These are phyloP conservation scores for Carex parvula DNA, from an alignment of 176 grass and related monocot species.

Conservation along the genomic window DNA sequence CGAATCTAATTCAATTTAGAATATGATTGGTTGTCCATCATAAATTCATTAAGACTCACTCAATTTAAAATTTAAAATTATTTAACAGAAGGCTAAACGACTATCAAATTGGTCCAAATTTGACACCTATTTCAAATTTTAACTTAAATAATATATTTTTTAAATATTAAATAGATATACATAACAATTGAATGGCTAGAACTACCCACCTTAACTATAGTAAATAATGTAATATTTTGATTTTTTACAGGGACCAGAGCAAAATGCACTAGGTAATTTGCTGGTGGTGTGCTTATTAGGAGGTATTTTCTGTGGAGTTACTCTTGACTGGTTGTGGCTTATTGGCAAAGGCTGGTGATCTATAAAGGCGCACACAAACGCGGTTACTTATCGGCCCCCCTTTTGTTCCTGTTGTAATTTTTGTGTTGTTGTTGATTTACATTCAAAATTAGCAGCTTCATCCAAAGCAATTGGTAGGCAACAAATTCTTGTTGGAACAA, in stretches of 20 bases:
- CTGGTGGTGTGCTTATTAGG: constrained; percentile 44
- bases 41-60: no score
- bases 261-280: constrained; percentile 73
- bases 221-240: background rate
- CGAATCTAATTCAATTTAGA: no score
- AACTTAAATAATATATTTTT: no score
- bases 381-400: background rate
- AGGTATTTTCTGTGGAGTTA: constrained; percentile 48
- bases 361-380: background rate
- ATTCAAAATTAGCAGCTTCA: background rate
- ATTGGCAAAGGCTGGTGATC: constrained; percentile 78
- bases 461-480: background rate
- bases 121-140: no score
- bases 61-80: no score
- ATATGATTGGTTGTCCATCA: no score
- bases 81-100: no score
- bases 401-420: background rate
- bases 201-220: background rate
- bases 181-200: no score
- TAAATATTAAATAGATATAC: no score
- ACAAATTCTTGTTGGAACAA: no score
- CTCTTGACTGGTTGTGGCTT: constrained; percentile 60
- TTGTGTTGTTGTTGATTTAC: background rate
- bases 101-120: no score
- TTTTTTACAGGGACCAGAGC: constrained; percentile 47